A percentile compares a stretch with the other conserved stretches of the same genome.
Conservation (phyloP, 2,329 filamentous ascomycete species). For the Geoglossum cookeanum region DNA sequence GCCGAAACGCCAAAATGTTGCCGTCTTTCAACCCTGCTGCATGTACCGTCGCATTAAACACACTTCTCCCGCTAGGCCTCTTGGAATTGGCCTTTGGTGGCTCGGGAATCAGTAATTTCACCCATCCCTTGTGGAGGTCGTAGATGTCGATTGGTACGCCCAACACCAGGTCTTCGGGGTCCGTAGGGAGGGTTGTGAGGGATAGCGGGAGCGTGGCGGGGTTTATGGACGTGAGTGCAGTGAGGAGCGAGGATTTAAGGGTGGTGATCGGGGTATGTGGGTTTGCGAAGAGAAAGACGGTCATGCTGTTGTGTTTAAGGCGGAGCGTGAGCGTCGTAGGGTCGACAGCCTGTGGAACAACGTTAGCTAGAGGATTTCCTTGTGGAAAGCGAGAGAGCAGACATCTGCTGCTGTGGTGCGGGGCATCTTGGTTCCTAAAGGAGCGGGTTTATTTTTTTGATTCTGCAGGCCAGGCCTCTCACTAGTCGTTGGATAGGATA, state of each 20-base stretch:
- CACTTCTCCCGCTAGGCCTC: constrained; percentile 9
- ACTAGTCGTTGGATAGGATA: background rate
- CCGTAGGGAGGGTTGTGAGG: constrained; percentile 28
- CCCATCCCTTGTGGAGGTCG: constrained; percentile 31
- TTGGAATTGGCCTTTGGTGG: constrained; percentile 12
- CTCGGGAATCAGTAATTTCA: constrained; percentile 19
- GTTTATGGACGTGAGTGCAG: constrained; percentile 37
- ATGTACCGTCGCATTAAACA: constrained; percentile 12
- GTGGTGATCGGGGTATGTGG: constrained; percentile 35
- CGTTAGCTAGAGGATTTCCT: background rate
- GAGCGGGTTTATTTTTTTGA: background rate
- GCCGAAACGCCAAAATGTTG: constrained; percentile 21
- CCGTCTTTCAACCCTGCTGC: constrained; percentile 22
- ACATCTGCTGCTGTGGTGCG: background rate
- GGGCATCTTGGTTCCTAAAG: background rate
- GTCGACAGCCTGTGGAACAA: background rate
- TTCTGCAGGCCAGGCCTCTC: background rate
- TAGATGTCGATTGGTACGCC: constrained; percentile 28
- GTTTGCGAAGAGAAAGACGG: constrained; percentile 47
- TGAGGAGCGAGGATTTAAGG: constrained; percentile 39
- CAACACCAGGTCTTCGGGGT: constrained; percentile 25
- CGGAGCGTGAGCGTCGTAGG: constrained; percentile 36
- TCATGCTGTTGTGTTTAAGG: constrained; percentile 55
- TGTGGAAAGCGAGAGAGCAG: too few species aligned
- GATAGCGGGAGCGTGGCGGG: constrained; percentile 35